Base-by-base conservation (phyloP, 257 asterid genomes). In the Ilex aquifolium region DNA sequence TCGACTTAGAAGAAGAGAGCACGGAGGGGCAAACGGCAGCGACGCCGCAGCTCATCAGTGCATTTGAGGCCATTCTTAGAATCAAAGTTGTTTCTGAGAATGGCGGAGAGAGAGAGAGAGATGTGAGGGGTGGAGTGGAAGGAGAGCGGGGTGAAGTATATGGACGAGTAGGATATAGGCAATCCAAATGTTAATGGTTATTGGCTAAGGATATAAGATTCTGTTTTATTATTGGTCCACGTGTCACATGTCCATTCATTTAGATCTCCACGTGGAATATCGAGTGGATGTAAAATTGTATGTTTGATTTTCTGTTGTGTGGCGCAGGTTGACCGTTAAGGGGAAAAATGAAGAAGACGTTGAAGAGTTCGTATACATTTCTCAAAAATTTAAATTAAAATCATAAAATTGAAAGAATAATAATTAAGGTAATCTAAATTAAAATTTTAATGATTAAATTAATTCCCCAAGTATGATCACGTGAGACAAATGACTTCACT, bases 1-100 rank as follows among this genome's bases (percentile, higher is more conserved):
- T 85, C 0, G 96, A 87, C 76, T 79, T 80, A 51, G 97, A 80
- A 46, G 96, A 85, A 61, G 99, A 87, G 71, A 92, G 87, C 40
- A 85, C 62, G 39, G 99, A 87, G 15, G 97, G 86, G 68, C 83
- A 77, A 13, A 80, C 85, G 17, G 79, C 78, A 29, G 85, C 84
- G 6, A 78, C 80, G 11, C 95, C 92, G 73, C 84, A 83, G 76
- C 90, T 89, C 96, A 84, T 85, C 71, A 85, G 49, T 32, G 95
- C 60, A 51, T 81, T 92, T 71, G 94, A 78, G 32, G 95, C 95
- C 95, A 87, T 87, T 65, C 51, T 69, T 17, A 13, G 13, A 6
- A 21, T 2, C 27, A n/a, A 5, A n/a, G 13, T 2, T n/a, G 3
- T 11, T 13, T 2, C 2, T 15, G 30, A 63, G 32, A 32, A 4